phyloP scores from a whole-genome alignment of 345 rosid species.

The Acer campestre region DNA sequence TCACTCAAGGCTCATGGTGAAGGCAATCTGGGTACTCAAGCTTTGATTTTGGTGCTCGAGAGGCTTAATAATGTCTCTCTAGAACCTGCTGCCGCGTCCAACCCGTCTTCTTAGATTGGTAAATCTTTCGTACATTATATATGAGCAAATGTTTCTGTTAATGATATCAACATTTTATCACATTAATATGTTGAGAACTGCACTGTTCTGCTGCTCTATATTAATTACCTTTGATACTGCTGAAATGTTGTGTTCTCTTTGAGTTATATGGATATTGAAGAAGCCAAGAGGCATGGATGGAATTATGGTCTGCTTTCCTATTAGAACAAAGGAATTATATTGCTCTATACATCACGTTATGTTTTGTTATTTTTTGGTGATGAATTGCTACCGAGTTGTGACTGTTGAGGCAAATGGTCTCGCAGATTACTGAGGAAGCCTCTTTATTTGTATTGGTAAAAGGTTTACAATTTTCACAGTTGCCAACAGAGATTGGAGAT shows the following conservation, averaged over 20 bases:
- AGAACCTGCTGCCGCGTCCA: conserved; percentile 13
- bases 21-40: conserved; percentile 78
- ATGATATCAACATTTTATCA: background rate
- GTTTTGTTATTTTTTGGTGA: background rate
- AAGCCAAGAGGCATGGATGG: background rate
- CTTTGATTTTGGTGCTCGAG: conserved; percentile 79
- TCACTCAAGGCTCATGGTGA: conserved; percentile 91
- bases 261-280: background rate
- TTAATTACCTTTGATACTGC: background rate
- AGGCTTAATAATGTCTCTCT: conserved; percentile 76
- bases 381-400: background rate
- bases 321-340: background rate
- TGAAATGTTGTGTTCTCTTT: background rate
- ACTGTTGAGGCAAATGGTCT: background rate
- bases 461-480: background rate
- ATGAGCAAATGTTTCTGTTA: background rate
- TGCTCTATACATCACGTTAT: background rate
- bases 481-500: background rate
- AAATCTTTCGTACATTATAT: background rate
- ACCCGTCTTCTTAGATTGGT: conserved; percentile 18
- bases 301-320: background rate
- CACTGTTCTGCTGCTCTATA: background rate
- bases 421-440: background rate
- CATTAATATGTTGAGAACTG: background rate
- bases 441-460: background rate